These are phyloP conservation scores for Austroboletus novae-zelandiae DNA, from an alignment of 1,284 basidiomycete species.

Conservation along the genomic window DNA sequence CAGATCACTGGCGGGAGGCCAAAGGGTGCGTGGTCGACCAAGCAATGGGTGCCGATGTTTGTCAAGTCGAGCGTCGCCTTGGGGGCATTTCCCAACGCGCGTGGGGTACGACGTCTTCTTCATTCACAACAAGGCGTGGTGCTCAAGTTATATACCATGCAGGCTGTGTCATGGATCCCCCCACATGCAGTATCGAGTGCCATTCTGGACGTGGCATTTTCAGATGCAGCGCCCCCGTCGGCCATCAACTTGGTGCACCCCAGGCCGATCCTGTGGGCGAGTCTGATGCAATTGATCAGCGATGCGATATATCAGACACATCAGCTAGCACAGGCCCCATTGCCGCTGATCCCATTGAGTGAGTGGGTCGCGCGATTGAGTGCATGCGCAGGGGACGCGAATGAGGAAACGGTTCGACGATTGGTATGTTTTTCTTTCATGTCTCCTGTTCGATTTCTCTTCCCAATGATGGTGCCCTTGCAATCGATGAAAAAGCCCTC, in stretches of 20 bases:
- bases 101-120: slow-evolving; percentile 10
- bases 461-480: no score
- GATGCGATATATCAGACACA: slow-evolving; percentile 10
- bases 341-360: slow-evolving; percentile 23
- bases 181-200: slow-evolving; percentile 23
- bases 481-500: no score
- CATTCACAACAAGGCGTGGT: not conserved
- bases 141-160: not conserved
- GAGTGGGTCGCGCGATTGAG: no score
- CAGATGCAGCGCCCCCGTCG: slow-evolving; percentile 9
- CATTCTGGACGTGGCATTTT: slow-evolving; percentile 26
- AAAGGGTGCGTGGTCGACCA: slow-evolving; percentile 23
- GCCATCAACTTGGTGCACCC: slow-evolving; percentile 32
- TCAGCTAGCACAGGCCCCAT: slow-evolving; percentile 1
- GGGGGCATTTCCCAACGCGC: slow-evolving; percentile 20
- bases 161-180: slow-evolving; percentile 32
- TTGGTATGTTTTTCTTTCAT: no score
- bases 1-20: slow-evolving; percentile 19
- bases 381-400: no score
- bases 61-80: slow-evolving; percentile 25
- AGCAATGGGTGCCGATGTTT: slow-evolving; percentile 25
- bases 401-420: no score
- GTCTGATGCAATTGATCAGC: slow-evolving; percentile 20
- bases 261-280: slow-evolving; percentile 19
- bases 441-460: no score